Evolutionary conservation across 2,329 filamentous ascomycete genomes (phyloP), one percentile per base, ranked within the genome.

Genomic region (Microsporum canis): DNA sequence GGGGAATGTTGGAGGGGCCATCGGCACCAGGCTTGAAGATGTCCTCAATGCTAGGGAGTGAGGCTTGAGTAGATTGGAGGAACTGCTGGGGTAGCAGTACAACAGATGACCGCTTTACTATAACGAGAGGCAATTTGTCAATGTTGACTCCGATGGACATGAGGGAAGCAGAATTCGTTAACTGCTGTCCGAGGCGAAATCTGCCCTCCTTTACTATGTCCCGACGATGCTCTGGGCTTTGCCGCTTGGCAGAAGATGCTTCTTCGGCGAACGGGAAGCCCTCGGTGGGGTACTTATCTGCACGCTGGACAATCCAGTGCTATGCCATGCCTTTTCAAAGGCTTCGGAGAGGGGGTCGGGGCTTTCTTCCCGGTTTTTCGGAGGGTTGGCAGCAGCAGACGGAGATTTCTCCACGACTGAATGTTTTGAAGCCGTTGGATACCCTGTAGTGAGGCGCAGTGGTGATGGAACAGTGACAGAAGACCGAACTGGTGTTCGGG

Each of bases 11-110:
- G 78, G 76, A 39, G 76, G 73, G 23, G 73, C 73, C 10, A 68
- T 72, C 43, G 74, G 76, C 63, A 79, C 75, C 5, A 78, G 73
- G 62, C 68, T 79, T 49, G 74, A 77, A 57, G 75, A 78, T 64
- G 73, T 79, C 45, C 65, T 79, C 58, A 73, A 75, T 66, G 51
- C 51, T 3, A 55, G 36, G 51, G 31, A 34, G n/a, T 55, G 51
- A 55, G 23, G 31, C 14, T n/a, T 4, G 12, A 23, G 14, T 34
- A 34, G 14, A 39, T 39, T 39, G 38, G 8, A 39, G 38, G 8
- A 12, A 12, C 14, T 39, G 14, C 38, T 39, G 8, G 3, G 10
- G 14, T 12, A 39, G 3, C 5, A 12, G 38, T 12, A 12, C 17
- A 23, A 23, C 17, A 23, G 17, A 23, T 23, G 17, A 23, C 17